These are phyloP conservation scores for Clarireedia paspali DNA, from an alignment of 2,329 filamentous ascomycete species.

Conservation along the genomic window DNA sequence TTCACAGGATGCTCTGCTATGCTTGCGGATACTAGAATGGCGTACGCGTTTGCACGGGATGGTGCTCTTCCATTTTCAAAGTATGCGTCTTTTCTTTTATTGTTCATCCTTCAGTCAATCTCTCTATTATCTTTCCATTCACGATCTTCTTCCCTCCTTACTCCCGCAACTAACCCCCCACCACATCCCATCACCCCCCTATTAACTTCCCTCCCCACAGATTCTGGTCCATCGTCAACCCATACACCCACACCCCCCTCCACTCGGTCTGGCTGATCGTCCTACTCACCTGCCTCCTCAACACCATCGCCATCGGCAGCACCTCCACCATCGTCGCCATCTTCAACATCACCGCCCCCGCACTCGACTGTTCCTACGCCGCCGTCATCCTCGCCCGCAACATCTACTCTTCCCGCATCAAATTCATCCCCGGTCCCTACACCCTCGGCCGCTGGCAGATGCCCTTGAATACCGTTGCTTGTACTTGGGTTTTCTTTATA, in stretches of 20 bases:
- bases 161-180: background rate
- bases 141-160: background rate
- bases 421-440: conserved; percentile 39
- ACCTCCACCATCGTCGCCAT: conserved; percentile 44
- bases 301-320: conserved; percentile 44
- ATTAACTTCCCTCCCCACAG: conserved; percentile 25
- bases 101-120: too few relatives aligned
- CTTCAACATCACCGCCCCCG: conserved; percentile 45
- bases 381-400: conserved; percentile 45
- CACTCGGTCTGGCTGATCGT: conserved; percentile 59
- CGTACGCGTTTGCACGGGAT: conserved; percentile 53
- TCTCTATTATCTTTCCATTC: background rate
- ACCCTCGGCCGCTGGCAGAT: conserved; percentile 48
- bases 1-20: conserved; percentile 57
- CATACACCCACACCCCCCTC: conserved; percentile 48
- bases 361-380: conserved; percentile 46
- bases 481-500: conserved; percentile 56
- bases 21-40: conserved; percentile 56
- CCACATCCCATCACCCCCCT: too few relatives aligned
- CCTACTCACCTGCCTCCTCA: conserved; percentile 43
- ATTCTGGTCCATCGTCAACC: conserved; percentile 45
- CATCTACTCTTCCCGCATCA: conserved; percentile 19
- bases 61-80: conserved; percentile 52
- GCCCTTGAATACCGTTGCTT: conserved; percentile 46
- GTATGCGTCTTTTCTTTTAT: conserved; percentile 28